Percentiles rank a stretch among this genome's conserved stretches.
phyloP scores from a whole-genome alignment of 225 moss, liverwort and hornwort species.

The Bryoerythrophyllum caledonicum region DNA sequence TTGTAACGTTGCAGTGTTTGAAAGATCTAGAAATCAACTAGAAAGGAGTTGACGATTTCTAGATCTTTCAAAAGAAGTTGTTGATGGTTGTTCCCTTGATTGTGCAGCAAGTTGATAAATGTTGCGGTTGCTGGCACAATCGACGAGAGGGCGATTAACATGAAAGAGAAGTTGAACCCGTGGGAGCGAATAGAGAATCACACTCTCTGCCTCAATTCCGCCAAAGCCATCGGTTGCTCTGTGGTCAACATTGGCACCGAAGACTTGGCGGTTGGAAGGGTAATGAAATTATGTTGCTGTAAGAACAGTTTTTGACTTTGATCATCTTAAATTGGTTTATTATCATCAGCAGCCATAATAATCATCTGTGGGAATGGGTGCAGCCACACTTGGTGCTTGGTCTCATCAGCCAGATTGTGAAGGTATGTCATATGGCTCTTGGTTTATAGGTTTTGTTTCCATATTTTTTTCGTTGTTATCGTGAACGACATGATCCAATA shows the following conservation, averaged over 20 bases:
- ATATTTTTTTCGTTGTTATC: background rate
- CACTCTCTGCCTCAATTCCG: constrained; percentile 87
- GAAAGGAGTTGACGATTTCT: no score
- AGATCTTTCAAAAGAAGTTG: no score
- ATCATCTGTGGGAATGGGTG: constrained; percentile 45
- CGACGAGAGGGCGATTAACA: constrained; percentile 88
- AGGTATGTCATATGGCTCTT: constrained; percentile 51
- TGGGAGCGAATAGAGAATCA: constrained; percentile 99
- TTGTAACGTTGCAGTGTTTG: background rate
- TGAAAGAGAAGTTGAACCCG: constrained; percentile 87
- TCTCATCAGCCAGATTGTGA: constrained; percentile 94
- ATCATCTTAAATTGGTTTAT: background rate
- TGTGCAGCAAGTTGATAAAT: constrained; percentile 88
- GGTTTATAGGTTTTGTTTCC: background rate
- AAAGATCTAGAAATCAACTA: no score
- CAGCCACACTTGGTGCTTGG: constrained; percentile 99
- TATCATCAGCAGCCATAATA: constrained; percentile 38
- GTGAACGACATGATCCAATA: background rate
- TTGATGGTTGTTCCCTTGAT: no score
- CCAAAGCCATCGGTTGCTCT: constrained; percentile 96
- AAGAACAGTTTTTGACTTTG: background rate
- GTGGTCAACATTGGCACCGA: constrained; percentile 99
- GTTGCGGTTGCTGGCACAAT: constrained; percentile 94
- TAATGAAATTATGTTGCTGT: constrained; percentile 30
- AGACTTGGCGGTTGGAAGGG: constrained; percentile 90